Evolutionary conservation across 345 rosid species (phyloP), one percentile per base, ranked within the genome.

Genomic region (Rhodamnia argentea): DNA sequence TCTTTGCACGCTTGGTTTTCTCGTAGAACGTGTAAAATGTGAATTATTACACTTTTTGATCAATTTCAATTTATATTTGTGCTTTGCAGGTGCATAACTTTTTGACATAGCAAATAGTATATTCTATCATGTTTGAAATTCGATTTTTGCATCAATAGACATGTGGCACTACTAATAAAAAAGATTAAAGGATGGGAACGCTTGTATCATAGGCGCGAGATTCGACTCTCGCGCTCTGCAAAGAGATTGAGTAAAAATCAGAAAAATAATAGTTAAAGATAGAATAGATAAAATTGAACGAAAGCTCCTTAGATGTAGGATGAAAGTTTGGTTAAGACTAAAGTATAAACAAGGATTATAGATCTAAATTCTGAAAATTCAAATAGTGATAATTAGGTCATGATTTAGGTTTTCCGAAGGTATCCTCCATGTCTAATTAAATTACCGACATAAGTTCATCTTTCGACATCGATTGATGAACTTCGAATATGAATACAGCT

Each of bases 1-100:
- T 32, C 78, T 70, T 70, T 18, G 47, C 78, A 70, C 47, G 78
- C 78, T 70, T 32, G 78, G 47, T 70, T 70, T 70, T 70, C 78
- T 70, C 47, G 47, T 32, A 70, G 14, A 16, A 16, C 32, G 78
- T 70, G 47, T 7, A 15, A 62, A 10, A 29, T 62, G 22, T 62
- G 44, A 70, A 70, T 32, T 32, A 70, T 16, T 70, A 70, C 78
- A 16, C 78, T 18, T 70, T 70, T 32, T 18, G 78, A 70, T 32
- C 78, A 18, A 32, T 70, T 70, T 18, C 24, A 70, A 32, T 4
- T 37, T 70, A 16, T 70, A 12, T 32, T 16, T 13, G 24, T 16
- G 47, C 47, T 70, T 29, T 18, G 78, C 47, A 32, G 24, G 44
- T 70, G 78, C 44, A 16, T 32, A 32, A 70, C 44, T 70, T 70